Conservation (phyloP, 78 protist species). For the Dictyostelium purpureum region DNA sequence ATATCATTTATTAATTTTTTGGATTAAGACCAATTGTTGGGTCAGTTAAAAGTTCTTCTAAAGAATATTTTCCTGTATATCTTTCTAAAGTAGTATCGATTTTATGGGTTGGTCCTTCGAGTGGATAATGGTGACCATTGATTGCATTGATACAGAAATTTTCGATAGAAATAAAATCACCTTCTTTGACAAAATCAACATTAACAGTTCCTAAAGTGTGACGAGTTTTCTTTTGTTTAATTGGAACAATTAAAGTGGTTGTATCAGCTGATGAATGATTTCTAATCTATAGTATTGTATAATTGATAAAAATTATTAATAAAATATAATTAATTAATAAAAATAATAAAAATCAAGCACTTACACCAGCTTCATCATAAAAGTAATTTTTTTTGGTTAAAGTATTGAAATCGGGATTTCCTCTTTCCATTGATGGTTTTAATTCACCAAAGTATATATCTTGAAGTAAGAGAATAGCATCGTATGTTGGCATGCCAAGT, state of each 20-base stretch:
- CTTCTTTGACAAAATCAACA: slow-evolving; percentile 27
- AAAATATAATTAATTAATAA: neutral
- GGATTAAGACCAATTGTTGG: no score
- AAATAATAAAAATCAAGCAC: neutral
- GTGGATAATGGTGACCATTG: neutral
- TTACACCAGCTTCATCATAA: neutral
- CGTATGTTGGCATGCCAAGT: neutral
- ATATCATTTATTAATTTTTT: no score
- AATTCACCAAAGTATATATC: slow-evolving; percentile 7
- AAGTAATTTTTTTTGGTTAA: neutral
- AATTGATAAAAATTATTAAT: neutral
- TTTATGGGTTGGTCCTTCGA: neutral
- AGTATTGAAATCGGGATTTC: neutral
- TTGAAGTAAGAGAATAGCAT: neutral
- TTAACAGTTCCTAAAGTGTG: neutral
- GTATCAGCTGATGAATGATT: neutral
- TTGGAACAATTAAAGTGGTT: slow-evolving; percentile 2
- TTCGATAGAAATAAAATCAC: neutral
- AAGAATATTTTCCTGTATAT: neutral
- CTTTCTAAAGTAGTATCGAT: neutral
- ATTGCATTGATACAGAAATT: neutral
- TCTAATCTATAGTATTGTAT: neutral
- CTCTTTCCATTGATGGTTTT: neutral
- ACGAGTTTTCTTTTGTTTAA: neutral
- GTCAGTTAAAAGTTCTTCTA: neutral